phyloP scores from a whole-genome alignment of 352 stramenopile genomes.

The Thraustochytrium sp. region DNA sequence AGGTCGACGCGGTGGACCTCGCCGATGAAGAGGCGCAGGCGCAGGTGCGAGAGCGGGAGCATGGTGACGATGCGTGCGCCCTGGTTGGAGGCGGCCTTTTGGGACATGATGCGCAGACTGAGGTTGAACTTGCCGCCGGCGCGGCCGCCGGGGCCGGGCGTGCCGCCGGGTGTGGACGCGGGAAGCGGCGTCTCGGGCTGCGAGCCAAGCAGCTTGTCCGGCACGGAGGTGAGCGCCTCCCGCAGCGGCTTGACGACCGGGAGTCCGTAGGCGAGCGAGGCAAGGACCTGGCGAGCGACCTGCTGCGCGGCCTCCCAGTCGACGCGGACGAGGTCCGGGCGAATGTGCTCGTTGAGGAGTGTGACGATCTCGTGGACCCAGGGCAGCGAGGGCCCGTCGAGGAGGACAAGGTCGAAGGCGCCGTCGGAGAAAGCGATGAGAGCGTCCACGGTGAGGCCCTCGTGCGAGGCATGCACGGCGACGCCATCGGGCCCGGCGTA shows the following conservation, averaged over 20 bases:
- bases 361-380: conserved; percentile 34
- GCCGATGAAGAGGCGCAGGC: conserved; percentile 25
- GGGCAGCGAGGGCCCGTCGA: neutral
- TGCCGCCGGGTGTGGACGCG: neutral
- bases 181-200: neutral
- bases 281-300: conserved; percentile 19
- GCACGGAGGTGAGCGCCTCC: neutral
- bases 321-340: neutral
- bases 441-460: neutral
- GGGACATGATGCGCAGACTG: neutral
- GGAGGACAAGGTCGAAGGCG: neutral
- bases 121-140: conserved; percentile 6
- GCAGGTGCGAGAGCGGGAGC: conserved; percentile 24
- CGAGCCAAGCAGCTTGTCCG: neutral
- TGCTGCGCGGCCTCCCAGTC: conserved; percentile 17
- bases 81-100: neutral
- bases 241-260: neutral
- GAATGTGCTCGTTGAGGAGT: conserved; percentile 20
- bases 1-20: conserved; percentile 3
- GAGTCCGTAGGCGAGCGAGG: conserved; percentile 10
- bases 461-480: neutral
- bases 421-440: neutral
- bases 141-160: neutral
- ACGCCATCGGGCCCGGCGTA: conserved; percentile 14
- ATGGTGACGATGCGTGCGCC: neutral